phyloP scores from a whole-genome alignment of 2,329 filamentous ascomycete species.

The Endocalyx cinctus region DNA sequence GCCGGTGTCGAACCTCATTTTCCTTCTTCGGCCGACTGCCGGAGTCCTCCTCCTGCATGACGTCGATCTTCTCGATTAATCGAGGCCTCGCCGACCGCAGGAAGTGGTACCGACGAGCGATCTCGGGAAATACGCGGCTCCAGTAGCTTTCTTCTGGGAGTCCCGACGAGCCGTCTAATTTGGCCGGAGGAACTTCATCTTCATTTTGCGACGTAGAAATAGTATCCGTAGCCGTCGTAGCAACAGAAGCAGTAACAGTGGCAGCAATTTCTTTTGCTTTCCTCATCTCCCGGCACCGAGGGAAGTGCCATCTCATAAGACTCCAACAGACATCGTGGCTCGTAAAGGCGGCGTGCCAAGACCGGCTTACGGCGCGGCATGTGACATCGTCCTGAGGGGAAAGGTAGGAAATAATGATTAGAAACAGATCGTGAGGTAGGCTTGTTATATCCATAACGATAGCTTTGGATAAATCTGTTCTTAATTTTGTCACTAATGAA shows the following conservation, averaged over 20 bases:
- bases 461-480: too few relatives aligned
- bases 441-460: constrained; percentile 32
- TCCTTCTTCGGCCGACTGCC: too few relatives aligned
- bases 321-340: constrained; percentile 40
- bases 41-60: constrained; percentile 32
- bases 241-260: too few relatives aligned
- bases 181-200: too few relatives aligned
- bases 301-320: constrained; percentile 47
- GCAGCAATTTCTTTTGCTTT: too few relatives aligned
- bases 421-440: constrained; percentile 56
- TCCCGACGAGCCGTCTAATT: too few relatives aligned
- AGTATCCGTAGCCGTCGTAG: too few relatives aligned
- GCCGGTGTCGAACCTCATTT: too few relatives aligned
- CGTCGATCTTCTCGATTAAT: constrained; percentile 38
- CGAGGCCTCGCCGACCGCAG: constrained; percentile 44
- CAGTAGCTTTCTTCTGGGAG: constrained; percentile 27
- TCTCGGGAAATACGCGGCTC: constrained; percentile 40
- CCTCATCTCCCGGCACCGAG: constrained; percentile 49
- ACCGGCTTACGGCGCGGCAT: constrained; percentile 47
- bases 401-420: constrained; percentile 46
- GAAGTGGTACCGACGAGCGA: constrained; percentile 52
- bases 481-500: too few relatives aligned
- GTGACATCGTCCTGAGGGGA: constrained; percentile 44
- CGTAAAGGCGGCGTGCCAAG: constrained; percentile 46
- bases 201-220: too few relatives aligned